Percentiles rank a stretch among this genome's conserved stretches.
Conservation (phyloP, 2,329 filamentous ascomycete genomes). For the Colletotrichum sojae region DNA sequence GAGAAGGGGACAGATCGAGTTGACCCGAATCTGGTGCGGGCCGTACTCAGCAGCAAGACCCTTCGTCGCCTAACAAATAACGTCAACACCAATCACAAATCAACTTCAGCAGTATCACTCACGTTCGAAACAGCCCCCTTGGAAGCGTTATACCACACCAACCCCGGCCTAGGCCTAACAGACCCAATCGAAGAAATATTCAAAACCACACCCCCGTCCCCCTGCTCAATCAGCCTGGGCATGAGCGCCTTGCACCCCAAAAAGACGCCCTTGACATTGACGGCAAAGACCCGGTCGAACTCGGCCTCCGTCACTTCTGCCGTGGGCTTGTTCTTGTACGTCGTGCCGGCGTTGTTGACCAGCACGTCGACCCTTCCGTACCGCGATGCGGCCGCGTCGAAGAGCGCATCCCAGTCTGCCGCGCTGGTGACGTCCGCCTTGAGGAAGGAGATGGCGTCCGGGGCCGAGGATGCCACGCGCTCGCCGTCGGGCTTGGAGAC, state of each 20-base stretch:
- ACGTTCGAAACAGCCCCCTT: slow-evolving; percentile 75
- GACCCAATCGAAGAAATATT: slow-evolving; percentile 87
- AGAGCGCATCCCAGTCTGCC: slow-evolving; percentile 66
- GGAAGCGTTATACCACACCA: slow-evolving; percentile 80
- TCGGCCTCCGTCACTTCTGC: slow-evolving; percentile 75
- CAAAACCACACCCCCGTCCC: slow-evolving; percentile 76
- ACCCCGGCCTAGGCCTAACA: slow-evolving; percentile 69
- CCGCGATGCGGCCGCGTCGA: slow-evolving; percentile 59
- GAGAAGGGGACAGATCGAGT: slow-evolving; percentile 78
- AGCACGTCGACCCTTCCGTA: slow-evolving; percentile 70
- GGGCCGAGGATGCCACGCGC: slow-evolving; percentile 54
- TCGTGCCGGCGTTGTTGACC: slow-evolving; percentile 73
- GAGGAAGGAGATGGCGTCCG: slow-evolving; percentile 53
- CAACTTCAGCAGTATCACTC: not conserved
- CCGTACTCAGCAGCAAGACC: slow-evolving; percentile 80
- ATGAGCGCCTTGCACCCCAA: slow-evolving; percentile 66
- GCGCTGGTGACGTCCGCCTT: slow-evolving; percentile 65
- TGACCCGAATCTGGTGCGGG: slow-evolving; percentile 79
- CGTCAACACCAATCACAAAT: not conserved
- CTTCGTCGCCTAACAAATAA: slow-evolving; percentile 58
- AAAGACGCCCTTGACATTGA: slow-evolving; percentile 79
- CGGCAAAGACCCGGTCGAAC: slow-evolving; percentile 76
- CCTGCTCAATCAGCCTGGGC: slow-evolving; percentile 71
- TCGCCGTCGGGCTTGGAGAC: slow-evolving; percentile 68
- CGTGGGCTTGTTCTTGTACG: slow-evolving; percentile 74